Evolutionary conservation across 1,139 yeast genomes (phyloP), one percentile per base, ranked within the genome.

Genomic region (Candida sp.): DNA sequence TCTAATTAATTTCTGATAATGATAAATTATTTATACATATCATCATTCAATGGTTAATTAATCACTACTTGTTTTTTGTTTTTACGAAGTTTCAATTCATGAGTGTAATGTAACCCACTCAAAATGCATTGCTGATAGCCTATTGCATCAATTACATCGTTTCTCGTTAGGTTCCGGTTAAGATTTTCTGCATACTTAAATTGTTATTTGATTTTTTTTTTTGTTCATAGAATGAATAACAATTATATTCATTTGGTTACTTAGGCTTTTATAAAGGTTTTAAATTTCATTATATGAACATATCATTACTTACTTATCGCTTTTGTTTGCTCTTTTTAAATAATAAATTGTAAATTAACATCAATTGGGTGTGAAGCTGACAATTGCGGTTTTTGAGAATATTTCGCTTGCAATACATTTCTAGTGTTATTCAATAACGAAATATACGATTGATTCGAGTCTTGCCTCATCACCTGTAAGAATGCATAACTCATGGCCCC

Each of bases 401-500:
- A 90, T 61, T 86, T 86, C 3, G 77, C 76, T 35, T 71, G 63
- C 70, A 91, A 74, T 43, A 84, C 79, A 22, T 73, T 63, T 61
- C 98, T 78, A 84, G 89, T 85, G 53, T 84, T 83, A 64, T 89
- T 89, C 63, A 91, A 73, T 54, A 91, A 72, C 11, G 91, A 79
- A 54, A 89, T 63, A 60, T 86, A 91, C 27, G 86, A 75, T 68
- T 90, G 97, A 54, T 81, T 76, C 4, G 91, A 87, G 57, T 80
- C 77, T 45, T 75, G 73, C 32, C 73, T 61, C 71, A 91, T 69
- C 22, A 87, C 95, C 49, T 78, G 75, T 47, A 89, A 79, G 58
- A 91, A 90, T 1, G 97, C 87, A 75, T 85, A 89, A 41, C 96
- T 86, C 96, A 91, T 88, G 21, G 98, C 98, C 46, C 98, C 98